phyloP scores from a whole-genome alignment of 768 basidiomycete genomes.

The Lyophyllum decastes region DNA sequence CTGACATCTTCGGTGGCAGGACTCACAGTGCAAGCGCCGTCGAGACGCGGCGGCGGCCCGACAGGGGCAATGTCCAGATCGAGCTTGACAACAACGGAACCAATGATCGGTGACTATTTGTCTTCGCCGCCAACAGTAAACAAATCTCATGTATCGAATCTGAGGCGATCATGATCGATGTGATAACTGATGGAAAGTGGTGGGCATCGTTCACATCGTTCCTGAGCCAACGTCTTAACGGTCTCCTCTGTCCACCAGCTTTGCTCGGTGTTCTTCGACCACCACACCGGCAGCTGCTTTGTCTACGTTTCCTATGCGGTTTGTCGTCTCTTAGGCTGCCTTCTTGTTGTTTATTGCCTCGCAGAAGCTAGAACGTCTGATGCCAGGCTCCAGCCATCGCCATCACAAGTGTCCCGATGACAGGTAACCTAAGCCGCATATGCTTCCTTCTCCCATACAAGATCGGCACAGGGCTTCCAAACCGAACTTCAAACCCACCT shows the following conservation, averaged over 20 bases:
- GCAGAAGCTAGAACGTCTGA: constrained; percentile 1
- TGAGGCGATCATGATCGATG: constrained; percentile 6
- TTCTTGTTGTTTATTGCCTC: not conserved
- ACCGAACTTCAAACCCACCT: not conserved
- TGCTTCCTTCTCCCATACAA: not conserved
- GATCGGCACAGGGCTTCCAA: constrained; percentile 3
- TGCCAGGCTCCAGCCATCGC: constrained; percentile 1
- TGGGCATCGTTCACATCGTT: not conserved
- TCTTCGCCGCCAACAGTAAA: not conserved
- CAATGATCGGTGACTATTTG: not conserved
- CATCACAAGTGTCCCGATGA: constrained; percentile 10
- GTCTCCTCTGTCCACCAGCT: not conserved
- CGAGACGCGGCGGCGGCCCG: not conserved
- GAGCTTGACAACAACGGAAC: not conserved
- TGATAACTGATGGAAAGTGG: not conserved
- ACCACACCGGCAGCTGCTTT: not conserved
- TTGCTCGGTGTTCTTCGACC: not conserved
- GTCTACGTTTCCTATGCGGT: not conserved
- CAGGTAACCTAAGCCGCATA: not conserved
- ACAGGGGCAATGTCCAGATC: not conserved
- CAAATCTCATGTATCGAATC: not conserved
- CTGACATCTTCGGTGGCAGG: constrained; percentile 4
- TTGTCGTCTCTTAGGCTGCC: not conserved
- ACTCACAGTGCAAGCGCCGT: constrained; percentile 15
- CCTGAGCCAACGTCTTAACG: not conserved